Percentiles rank a stretch among this genome's conserved stretches.
Conservation (phyloP, 208 protist species). For the Crithidia sp. region DNA sequence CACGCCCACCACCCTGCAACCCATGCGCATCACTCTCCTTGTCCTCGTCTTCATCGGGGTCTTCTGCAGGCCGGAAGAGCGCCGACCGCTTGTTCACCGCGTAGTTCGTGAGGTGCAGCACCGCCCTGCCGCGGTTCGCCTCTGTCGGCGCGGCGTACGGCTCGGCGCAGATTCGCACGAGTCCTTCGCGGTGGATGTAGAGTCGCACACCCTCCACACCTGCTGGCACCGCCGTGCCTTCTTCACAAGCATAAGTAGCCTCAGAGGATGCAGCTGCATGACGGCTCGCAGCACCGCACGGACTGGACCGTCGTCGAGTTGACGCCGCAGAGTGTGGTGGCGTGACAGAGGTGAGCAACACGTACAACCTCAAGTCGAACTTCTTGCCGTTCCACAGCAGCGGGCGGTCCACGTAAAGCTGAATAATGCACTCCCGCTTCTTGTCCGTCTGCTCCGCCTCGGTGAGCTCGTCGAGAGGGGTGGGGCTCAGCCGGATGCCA, state of each 20-base stretch:
- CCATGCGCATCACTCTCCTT: not conserved
- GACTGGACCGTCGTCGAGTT: not conserved
- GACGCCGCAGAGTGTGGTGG: not conserved
- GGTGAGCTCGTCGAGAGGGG: constrained; percentile 50
- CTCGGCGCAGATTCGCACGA: constrained; percentile 93
- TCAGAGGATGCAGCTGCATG: not conserved
- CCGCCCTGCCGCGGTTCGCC: constrained; percentile 49
- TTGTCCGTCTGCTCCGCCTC: constrained; percentile 32
- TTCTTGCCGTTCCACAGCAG: constrained; percentile 93
- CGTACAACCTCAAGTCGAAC: constrained; percentile 96
- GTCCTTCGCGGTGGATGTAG: constrained; percentile 86
- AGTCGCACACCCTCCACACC: constrained; percentile 68
- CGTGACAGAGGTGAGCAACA: constrained; percentile 72
- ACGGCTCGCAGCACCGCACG: not conserved
- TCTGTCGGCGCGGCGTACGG: constrained; percentile 66
- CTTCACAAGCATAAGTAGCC: too few relatives aligned
- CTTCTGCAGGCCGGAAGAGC: constrained; percentile 25
- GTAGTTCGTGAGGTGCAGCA: constrained; percentile 91
- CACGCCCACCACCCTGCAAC: too few relatives aligned
- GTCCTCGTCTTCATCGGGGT: not conserved
- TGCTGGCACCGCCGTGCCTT: constrained; percentile 10
- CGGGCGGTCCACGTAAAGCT: constrained; percentile 90
- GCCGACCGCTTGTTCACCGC: constrained; percentile 75
- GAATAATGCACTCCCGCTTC: constrained; percentile 67
- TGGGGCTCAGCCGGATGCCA: constrained; percentile 74